A percentile compares a stretch with the other conserved stretches of the same genome.
These are phyloP conservation scores for Botrytis deweyae DNA, from an alignment of 2,329 filamentous ascomycete genomes.

Conservation along the genomic window DNA sequence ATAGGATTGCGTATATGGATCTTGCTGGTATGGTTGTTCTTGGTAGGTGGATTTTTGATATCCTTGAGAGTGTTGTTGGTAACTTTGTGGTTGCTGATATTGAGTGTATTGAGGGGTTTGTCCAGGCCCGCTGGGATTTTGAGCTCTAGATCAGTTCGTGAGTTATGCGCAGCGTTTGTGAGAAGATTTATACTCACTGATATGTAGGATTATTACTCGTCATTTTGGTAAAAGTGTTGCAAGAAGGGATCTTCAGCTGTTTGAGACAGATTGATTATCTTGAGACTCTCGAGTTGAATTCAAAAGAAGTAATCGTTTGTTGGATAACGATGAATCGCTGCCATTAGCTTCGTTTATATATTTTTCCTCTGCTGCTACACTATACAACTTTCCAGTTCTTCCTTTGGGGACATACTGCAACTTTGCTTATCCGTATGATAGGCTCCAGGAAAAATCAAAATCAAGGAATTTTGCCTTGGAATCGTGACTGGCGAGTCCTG, in stretches of 20 bases:
- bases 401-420: neutral
- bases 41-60: conserved; percentile 5
- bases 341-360: neutral
- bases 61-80: neutral
- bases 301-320: neutral
- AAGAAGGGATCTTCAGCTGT: neutral
- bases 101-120: neutral
- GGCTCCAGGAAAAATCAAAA: neutral
- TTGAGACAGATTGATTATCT: neutral
- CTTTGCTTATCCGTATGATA: neutral
- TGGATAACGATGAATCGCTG: neutral
- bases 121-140: neutral
- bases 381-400: neutral
- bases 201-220: neutral
- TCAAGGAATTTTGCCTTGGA: neutral
- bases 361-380: neutral
- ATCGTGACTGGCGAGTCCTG: neutral
- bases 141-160: neutral
- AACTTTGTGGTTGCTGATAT: neutral
- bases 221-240: neutral
- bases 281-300: no score
- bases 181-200: neutral
- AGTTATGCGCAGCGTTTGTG: neutral
- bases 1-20: neutral
- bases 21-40: conserved; percentile 5